Evolutionary conservation across 257 asterid genomes (phyloP).

Genomic region (Misopates orontium): DNA sequence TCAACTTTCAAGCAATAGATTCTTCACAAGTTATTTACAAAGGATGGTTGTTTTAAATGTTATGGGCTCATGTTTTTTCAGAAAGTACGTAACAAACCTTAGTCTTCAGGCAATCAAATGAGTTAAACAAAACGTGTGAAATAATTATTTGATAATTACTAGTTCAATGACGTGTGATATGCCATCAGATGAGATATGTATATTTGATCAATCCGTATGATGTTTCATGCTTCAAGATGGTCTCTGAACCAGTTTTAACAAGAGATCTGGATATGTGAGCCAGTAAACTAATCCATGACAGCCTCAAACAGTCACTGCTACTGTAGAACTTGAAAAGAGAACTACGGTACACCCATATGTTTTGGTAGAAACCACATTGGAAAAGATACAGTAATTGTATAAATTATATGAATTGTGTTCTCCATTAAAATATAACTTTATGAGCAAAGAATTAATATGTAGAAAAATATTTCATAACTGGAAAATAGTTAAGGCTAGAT

Average conservation of each 20-base stretch:
- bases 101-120: not conserved
- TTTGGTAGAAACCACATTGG: not conserved
- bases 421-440: not conserved
- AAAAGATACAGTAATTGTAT: not conserved
- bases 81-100: not conserved
- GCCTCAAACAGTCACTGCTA: not conserved
- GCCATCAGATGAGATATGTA: not conserved
- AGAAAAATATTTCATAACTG: not conserved
- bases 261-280: conserved; percentile 2
- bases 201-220: not conserved
- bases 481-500: not conserved
- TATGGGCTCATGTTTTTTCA: not conserved
- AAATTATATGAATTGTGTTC: not conserved
- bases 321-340: not conserved
- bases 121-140: not conserved
- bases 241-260: not conserved
- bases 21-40: no score
- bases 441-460: not conserved
- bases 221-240: not conserved
- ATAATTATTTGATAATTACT: not conserved
- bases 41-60: not conserved
- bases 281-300: not conserved
- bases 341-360: not conserved
- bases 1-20: no score
- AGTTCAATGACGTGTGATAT: not conserved